A percentile compares a stretch with the other conserved stretches of the same genome.
These are phyloP conservation scores for Grosmannia penicillata DNA, from an alignment of 2,329 filamentous ascomycete genomes.

Conservation along the genomic window DNA sequence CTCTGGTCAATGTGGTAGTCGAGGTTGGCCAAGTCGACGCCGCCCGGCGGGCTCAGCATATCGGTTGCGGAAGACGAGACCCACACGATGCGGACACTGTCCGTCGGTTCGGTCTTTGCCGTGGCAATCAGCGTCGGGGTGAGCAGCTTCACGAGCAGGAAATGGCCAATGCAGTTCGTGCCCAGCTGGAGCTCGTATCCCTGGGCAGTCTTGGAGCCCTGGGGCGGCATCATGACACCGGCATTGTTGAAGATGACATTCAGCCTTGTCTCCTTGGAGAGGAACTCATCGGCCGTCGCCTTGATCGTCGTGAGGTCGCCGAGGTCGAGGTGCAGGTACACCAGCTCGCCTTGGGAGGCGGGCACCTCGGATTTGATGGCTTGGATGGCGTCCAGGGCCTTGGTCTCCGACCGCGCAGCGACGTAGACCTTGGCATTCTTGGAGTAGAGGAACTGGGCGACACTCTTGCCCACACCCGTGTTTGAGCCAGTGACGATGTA, in stretches of 20 bases:
- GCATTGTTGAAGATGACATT: slow-evolving; percentile 24
- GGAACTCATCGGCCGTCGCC: slow-evolving; percentile 15
- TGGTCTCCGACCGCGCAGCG: slow-evolving; percentile 24
- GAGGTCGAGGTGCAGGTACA: slow-evolving; percentile 26
- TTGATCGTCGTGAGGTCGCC: slow-evolving; percentile 16
- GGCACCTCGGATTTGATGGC: slow-evolving; percentile 19
- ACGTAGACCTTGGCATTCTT: slow-evolving; percentile 35
- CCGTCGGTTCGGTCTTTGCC: slow-evolving; percentile 2
- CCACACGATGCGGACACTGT: slow-evolving; percentile 12
- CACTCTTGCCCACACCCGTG: slow-evolving; percentile 27
- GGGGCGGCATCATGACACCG: slow-evolving; percentile 18
- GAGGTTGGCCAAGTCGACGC: slow-evolving; percentile 7
- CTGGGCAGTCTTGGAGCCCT: slow-evolving; percentile 15
- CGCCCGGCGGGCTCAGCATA: slow-evolving; percentile 5
- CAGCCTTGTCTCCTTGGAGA: slow-evolving; percentile 15
- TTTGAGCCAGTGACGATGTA: slow-evolving; percentile 28
- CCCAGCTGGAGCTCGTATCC: slow-evolving; percentile 13
- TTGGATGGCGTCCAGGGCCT: slow-evolving; percentile 24
- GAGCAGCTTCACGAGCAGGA: slow-evolving; percentile 13
- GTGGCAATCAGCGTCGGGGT: slow-evolving; percentile 10
- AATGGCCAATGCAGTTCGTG: slow-evolving; percentile 13
- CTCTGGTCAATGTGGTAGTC: slow-evolving; percentile 4
- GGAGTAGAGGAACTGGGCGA: slow-evolving; percentile 32
- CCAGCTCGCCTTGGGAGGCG: slow-evolving; percentile 17
- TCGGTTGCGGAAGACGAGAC: slow-evolving; percentile 9